Evolutionary conservation across 352 stramenopile species (phyloP).

Genomic region (Aphanomyces astaci): DNA sequence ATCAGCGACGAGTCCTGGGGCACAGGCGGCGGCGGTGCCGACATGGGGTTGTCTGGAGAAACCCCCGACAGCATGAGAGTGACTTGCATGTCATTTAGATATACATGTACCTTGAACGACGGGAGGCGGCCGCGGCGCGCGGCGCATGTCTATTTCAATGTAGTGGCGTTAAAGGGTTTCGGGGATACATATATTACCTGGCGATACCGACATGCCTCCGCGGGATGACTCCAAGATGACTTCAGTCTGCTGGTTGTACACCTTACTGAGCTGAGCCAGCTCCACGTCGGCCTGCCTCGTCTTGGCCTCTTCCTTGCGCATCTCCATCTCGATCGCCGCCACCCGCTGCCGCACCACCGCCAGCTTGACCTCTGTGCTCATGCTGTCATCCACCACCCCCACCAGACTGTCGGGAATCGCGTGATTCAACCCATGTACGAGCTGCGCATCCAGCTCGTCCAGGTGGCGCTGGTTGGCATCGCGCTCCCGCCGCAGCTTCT

Average conservation of each 20-base stretch:
- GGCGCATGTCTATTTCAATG: slow-evolving; percentile 22
- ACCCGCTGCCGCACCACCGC: slow-evolving; percentile 59
- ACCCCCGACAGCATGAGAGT: no score
- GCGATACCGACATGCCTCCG: not conserved
- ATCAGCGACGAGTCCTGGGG: no score
- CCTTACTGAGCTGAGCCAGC: slow-evolving; percentile 23
- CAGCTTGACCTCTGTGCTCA: slow-evolving; percentile 45
- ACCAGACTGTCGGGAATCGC: not conserved
- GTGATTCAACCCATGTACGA: slow-evolving; percentile 31
- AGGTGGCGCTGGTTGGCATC: slow-evolving; percentile 52
- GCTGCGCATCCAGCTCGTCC: slow-evolving; percentile 61
- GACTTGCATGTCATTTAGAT: no score
- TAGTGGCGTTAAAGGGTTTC: slow-evolving; percentile 23
- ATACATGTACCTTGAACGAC: not conserved
- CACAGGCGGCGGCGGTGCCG: no score
- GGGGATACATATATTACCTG: slow-evolving; percentile 30
- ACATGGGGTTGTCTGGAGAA: no score
- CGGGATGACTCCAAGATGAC: slow-evolving; percentile 1
- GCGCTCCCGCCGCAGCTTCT: slow-evolving; percentile 70
- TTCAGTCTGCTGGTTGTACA: slow-evolving; percentile 10
- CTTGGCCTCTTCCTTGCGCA: slow-evolving; percentile 81
- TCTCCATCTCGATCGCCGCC: slow-evolving; percentile 65
- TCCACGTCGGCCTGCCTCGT: slow-evolving; percentile 64
- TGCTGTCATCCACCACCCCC: slow-evolving; percentile 35
- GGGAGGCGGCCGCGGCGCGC: not conserved